Percentiles rank a stretch among this genome's conserved stretches.
Evolutionary conservation across 371 early-diverging fungal genomes (phyloP).

Genomic region (Syncephalis fuscata): DNA sequence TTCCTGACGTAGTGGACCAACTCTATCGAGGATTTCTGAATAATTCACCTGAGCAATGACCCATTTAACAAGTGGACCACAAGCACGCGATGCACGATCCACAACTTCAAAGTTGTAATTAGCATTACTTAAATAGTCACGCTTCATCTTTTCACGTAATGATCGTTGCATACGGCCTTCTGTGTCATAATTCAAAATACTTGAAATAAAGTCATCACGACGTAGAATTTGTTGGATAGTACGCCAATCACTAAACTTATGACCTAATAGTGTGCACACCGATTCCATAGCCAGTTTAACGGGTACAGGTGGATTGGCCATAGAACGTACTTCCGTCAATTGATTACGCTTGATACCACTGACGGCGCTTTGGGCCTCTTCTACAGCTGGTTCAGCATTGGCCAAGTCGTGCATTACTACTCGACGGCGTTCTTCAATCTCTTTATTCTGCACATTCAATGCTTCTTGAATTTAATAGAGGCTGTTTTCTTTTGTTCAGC

Average conservation of each 20-base stretch:
- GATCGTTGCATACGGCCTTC: conserved; percentile 52
- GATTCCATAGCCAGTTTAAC: conserved; percentile 97
- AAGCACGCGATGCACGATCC: conserved; percentile 96
- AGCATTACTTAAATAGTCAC: conserved; percentile 61
- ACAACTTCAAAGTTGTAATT: conserved; percentile 86
- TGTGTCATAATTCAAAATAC: conserved; percentile 90
- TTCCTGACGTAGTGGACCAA: conserved; percentile 92
- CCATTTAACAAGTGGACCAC: conserved; percentile 97
- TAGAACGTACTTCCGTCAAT: conserved; percentile 94
- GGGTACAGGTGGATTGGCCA: conserved; percentile 94
- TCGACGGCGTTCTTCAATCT: conserved; percentile 62
- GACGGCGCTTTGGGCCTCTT: conserved; percentile 89
- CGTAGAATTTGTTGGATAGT: conserved; percentile 80
- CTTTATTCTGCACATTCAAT: conserved; percentile 56
- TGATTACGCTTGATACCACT: conserved; percentile 90
- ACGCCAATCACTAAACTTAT: conserved; percentile 74
- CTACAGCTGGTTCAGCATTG: conserved; percentile 94
- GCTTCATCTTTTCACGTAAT: conserved; percentile 61
- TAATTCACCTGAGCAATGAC: conserved; percentile 90
- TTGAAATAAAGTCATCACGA: conserved; percentile 94
- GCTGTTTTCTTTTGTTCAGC: conserved; percentile 83
- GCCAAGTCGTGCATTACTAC: conserved; percentile 84
- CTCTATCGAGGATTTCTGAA: conserved; percentile 77
- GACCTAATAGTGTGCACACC: conserved; percentile 89
- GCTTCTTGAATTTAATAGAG: conserved; percentile 62